Evolutionary conservation across 108 stramenopile genomes (phyloP), one percentile per base, ranked within the genome.

Genomic region (Aurantiochytrium sp.): DNA sequence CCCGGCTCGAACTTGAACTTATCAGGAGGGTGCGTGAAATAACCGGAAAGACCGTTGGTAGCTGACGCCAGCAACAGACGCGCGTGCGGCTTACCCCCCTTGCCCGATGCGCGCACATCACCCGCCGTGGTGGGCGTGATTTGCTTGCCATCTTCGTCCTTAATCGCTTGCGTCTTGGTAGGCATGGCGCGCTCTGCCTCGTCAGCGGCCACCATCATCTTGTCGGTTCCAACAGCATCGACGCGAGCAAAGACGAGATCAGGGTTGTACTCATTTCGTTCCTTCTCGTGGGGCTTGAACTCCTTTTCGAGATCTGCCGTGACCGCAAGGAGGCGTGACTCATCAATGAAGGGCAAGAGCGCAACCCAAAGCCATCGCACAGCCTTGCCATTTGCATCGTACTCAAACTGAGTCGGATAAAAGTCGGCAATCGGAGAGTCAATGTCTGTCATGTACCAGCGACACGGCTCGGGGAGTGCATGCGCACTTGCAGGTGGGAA

Each of bases 321-420:
- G 6, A 96, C 96, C 28, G 90, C 76, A 53, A 98, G 89, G 23
- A 99, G 91, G 58, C 97, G 93, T 60, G 96, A 95, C 93, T 98
- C 98, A 89, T 99, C 98, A 76, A 99, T 97, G 91, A 99, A 99
- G 44, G 99, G 99, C 44, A 99, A 94, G 59, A 99, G 92, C 47
- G 97, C 98, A 59, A 99, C 98, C 97, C 97, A 98, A 44, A 98
- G 93, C 99, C 99, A 99, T 35, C 97, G 97, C 97, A 98, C 97
- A 6, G 96, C 96, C 90, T 99, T 98, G 8, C 99, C 99, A 90
- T 99, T 99, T 5, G 99, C 98, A 92, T 99, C 99, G 23, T 69
- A 23, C 14, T 53, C 47, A 19, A 99, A 96, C 58, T 97, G 96
- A 47, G 92, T 92, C 3, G 98, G 97, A 88, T 99, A 98, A 90